phyloP scores from a whole-genome alignment of 257 asterid genomes.

The Nicotiana tabacum region DNA sequence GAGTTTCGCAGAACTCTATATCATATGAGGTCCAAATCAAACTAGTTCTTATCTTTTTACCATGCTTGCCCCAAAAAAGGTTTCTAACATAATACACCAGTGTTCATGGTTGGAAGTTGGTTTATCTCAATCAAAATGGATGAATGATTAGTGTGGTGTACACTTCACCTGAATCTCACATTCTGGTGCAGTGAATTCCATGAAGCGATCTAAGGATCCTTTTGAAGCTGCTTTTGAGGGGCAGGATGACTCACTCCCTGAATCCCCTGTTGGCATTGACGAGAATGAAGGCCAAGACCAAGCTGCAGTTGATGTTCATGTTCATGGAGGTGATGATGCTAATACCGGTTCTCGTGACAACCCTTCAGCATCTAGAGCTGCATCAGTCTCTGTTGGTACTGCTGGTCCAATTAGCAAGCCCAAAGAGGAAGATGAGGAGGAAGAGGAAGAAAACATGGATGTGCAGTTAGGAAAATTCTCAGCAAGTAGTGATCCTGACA shows the following conservation, averaged over 20 bases:
- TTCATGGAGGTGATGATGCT: constrained; percentile 30
- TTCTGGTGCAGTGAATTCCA: constrained; percentile 15
- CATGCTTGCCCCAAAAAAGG: not conserved
- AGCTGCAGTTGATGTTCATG: constrained; percentile 28
- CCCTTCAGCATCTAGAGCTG: constrained; percentile 39
- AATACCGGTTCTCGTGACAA: constrained; percentile 29
- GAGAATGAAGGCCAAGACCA: constrained; percentile 58
- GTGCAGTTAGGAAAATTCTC: constrained; percentile 71
- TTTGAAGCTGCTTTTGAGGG: constrained; percentile 85
- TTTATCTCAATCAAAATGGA: not conserved
- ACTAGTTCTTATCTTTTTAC: not conserved
- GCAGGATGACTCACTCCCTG: constrained; percentile 87
- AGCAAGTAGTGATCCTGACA: constrained; percentile 68
- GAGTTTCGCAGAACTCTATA: too few relatives aligned
- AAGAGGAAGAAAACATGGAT: constrained; percentile 90
- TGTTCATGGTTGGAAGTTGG: not conserved
- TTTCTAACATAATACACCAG: not conserved
- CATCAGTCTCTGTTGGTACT: constrained; percentile 24
- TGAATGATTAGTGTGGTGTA: not conserved
- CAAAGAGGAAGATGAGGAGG: constrained; percentile 92
- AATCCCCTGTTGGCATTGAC: constrained; percentile 67
- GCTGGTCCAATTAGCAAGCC: constrained; percentile 37
- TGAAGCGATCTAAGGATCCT: constrained; percentile 95
- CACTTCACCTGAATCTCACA: not conserved
- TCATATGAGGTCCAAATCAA: not conserved